Conservation (phyloP, 768 basidiomycete genomes). For the Russula brevipes region DNA sequence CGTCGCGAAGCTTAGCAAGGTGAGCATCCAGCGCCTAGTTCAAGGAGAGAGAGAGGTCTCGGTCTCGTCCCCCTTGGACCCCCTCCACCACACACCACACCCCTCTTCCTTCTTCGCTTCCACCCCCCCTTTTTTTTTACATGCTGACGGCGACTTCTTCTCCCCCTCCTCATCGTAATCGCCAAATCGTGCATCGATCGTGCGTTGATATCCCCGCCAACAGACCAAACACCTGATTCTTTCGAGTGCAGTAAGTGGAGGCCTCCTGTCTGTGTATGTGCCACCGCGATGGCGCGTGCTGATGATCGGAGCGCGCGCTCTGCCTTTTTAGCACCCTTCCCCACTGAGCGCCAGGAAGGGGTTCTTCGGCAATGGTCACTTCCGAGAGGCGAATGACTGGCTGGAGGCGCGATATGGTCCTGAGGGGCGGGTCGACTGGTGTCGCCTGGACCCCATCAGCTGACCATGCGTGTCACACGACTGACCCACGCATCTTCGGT, state of each 20-base stretch:
- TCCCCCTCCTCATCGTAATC: background rate
- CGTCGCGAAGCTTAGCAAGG: constrained; percentile 70
- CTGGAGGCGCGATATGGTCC: constrained; percentile 70
- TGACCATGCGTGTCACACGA: constrained; percentile 19
- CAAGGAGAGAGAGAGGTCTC: background rate
- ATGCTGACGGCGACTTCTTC: background rate
- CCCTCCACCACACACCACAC: too few species aligned
- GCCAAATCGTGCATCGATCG: background rate
- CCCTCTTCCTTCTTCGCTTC: background rate
- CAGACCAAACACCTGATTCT: constrained; percentile 80
- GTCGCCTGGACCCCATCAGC: constrained; percentile 37
- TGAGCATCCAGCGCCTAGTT: constrained; percentile 31
- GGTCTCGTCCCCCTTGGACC: background rate
- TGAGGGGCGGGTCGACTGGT: constrained; percentile 72
- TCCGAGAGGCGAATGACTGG: constrained; percentile 85
- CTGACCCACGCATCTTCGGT: background rate
- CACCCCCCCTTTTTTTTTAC: background rate
- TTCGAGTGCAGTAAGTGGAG: constrained; percentile 58
- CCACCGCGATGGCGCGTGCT: constrained; percentile 10
- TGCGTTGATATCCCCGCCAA: background rate
- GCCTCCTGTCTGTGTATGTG: constrained; percentile 1
- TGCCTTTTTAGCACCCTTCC: constrained; percentile 62
- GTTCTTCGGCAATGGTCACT: constrained; percentile 87
- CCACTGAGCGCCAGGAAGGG: constrained; percentile 73
- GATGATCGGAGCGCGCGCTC: constrained; percentile 13